Evolutionary conservation across 768 basidiomycete species (phyloP).

Genomic region (Phlebiopsis gigantea): DNA sequence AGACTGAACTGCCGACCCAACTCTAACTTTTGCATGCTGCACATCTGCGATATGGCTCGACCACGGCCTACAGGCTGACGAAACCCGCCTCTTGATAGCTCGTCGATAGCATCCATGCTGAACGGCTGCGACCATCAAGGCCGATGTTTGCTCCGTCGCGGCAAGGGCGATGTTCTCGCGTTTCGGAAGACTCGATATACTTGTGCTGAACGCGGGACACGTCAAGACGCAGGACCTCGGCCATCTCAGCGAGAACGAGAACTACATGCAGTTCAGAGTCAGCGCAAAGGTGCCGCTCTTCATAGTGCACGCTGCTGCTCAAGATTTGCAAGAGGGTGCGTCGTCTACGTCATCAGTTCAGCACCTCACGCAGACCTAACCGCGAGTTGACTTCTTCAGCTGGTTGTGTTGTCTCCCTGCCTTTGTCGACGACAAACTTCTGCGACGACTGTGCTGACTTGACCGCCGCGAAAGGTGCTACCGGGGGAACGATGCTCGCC

Average conservation of each 20-base stretch:
- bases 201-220: slow-evolving; percentile 22
- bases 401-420: slow-evolving; percentile 53
- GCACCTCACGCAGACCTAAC: background rate
- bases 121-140: slow-evolving; percentile 17
- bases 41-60: too few species aligned
- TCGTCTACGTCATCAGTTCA: slow-evolving; percentile 3
- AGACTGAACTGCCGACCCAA: too few species aligned
- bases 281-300: slow-evolving; percentile 54
- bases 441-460: slow-evolving; percentile 40
- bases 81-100: too few species aligned
- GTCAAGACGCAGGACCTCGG: background rate
- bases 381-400: slow-evolving; percentile 23
- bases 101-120: slow-evolving; percentile 14
- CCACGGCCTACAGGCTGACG: too few species aligned
- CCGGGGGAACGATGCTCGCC: slow-evolving; percentile 54
- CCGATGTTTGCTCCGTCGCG: slow-evolving; percentile 22
- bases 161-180: slow-evolving; percentile 18
- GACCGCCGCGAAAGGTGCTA: slow-evolving; percentile 53
- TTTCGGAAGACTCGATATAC: slow-evolving; percentile 20
- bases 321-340: slow-evolving; percentile 38
- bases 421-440: slow-evolving; percentile 41
- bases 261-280: slow-evolving; percentile 40
- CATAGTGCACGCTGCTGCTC: slow-evolving; percentile 37
- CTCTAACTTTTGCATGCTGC: too few species aligned
- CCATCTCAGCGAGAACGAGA: slow-evolving; percentile 4